phyloP scores from a whole-genome alignment of 306 rosid genomes.

The Casuarina equisetifolia region DNA sequence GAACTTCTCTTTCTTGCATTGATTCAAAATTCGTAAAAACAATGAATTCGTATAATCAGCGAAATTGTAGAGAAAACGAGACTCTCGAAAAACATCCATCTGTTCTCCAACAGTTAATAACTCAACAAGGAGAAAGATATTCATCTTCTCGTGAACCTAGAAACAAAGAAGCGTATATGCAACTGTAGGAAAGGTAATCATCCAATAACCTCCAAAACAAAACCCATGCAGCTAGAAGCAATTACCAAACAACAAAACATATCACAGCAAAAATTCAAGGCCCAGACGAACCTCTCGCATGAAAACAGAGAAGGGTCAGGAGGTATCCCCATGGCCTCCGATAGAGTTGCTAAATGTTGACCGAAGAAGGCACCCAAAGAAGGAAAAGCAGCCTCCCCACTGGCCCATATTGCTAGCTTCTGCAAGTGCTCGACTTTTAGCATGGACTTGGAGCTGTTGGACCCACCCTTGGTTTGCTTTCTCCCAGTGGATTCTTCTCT shows the following conservation, averaged over 20 bases:
- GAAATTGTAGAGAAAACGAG: too few species aligned
- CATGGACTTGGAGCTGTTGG: conserved; percentile 36
- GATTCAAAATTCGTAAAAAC: too few species aligned
- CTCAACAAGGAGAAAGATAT: too few species aligned
- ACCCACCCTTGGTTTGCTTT: conserved; percentile 38
- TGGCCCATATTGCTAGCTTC: conserved; percentile 35
- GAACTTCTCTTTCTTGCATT: too few species aligned
- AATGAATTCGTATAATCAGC: too few species aligned
- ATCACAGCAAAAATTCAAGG: too few species aligned
- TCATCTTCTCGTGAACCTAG: too few species aligned
- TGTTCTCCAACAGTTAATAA: too few species aligned
- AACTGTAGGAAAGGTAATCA: not conserved
- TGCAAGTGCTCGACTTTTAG: conserved; percentile 60
- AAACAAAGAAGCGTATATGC: too few species aligned
- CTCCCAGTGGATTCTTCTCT: conserved; percentile 39
- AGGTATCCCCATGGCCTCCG: conserved; percentile 46
- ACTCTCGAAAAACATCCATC: too few species aligned
- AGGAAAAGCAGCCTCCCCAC: too few species aligned
- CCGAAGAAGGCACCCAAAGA: too few species aligned
- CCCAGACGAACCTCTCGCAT: conserved; percentile 23
- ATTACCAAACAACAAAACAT: not conserved
- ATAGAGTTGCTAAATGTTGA: not conserved
- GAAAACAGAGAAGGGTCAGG: conserved; percentile 54
- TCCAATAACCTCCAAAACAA: not conserved
- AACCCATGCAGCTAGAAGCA: not conserved